These are phyloP conservation scores for Diplotaxis tenuifolia DNA, from an alignment of 345 rosid genomes.

Conservation along the genomic window DNA sequence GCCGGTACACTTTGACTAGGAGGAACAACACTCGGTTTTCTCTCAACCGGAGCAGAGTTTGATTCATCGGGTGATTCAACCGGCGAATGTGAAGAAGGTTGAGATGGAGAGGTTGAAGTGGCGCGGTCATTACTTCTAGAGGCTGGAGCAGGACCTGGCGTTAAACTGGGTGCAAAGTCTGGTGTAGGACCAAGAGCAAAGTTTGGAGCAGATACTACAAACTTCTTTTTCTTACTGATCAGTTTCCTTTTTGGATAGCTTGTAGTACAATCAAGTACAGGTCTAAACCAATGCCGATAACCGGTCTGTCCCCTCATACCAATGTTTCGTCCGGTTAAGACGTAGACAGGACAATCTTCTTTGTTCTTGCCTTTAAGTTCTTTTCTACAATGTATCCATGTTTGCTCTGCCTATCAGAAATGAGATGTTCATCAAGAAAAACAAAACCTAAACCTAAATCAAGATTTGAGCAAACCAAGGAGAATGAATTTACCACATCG, in stretches of 20 bases:
- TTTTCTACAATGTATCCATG: conserved; percentile 52
- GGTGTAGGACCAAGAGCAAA: neutral
- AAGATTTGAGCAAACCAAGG: neutral
- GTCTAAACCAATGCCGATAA: conserved; percentile 32
- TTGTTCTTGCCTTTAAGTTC: conserved; percentile 28
- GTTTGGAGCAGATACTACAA: conserved; percentile 21
- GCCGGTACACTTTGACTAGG: conserved; percentile 20
- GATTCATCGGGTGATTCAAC: conserved; percentile 16
- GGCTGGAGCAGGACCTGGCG: conserved; percentile 2
- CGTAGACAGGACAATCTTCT: neutral
- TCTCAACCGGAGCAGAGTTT: conserved; percentile 4
- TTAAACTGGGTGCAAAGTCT: neutral
- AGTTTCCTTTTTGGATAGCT: conserved; percentile 25
- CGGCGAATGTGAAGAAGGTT: conserved; percentile 20
- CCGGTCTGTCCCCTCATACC: neutral
- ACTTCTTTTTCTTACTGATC: neutral
- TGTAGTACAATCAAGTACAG: conserved; percentile 36
- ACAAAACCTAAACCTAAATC: neutral
- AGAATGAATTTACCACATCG: conserved; percentile 25
- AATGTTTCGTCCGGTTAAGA: neutral
- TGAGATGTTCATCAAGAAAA: conserved; percentile 12
- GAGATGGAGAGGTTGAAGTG: conserved; percentile 29
- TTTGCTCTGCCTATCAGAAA: conserved; percentile 55
- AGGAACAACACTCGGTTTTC: conserved; percentile 29
- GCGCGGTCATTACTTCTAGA: conserved; percentile 20